These are phyloP conservation scores for Pseudocercospora fuligena DNA, from an alignment of 2,329 filamentous ascomycete species.

Conservation along the genomic window DNA sequence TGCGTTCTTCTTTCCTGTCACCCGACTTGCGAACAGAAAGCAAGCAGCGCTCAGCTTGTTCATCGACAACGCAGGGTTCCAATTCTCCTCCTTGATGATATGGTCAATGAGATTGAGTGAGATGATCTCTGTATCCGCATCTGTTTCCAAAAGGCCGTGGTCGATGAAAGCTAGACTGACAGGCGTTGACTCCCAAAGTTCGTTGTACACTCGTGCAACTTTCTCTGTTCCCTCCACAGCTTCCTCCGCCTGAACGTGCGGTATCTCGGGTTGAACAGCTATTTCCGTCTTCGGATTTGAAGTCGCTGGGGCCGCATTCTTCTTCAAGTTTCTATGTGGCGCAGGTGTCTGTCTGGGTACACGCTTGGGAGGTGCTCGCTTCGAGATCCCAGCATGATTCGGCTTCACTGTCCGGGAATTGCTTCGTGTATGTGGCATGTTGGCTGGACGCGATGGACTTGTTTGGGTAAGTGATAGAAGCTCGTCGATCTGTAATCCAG, in stretches of 20 bases:
- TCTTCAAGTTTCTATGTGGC: neutral
- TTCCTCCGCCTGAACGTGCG: neutral
- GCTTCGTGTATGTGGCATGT: neutral
- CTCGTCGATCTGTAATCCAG: neutral
- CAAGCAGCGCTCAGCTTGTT: slow-evolving; percentile 27
- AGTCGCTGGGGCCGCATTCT: neutral
- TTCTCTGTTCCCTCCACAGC: slow-evolving; percentile 2
- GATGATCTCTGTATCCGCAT: slow-evolving; percentile 22
- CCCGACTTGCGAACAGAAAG: slow-evolving; percentile 27
- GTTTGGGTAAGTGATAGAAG: neutral
- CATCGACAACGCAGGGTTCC: slow-evolving; percentile 22
- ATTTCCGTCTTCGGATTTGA: neutral
- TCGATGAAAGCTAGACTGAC: slow-evolving; percentile 23
- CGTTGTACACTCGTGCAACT: slow-evolving; percentile 20
- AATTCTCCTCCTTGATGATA: slow-evolving; percentile 25
- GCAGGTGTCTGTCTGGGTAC: neutral
- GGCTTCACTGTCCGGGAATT: neutral
- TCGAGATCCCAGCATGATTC: neutral
- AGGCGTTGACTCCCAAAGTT: slow-evolving; percentile 16
- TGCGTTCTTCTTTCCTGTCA: slow-evolving; percentile 17
- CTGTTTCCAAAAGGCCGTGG: slow-evolving; percentile 18
- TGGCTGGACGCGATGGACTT: neutral
- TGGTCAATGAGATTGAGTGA: slow-evolving; percentile 29
- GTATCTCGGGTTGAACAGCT: too few species aligned
- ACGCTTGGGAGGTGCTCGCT: neutral